Conservation (phyloP, 306 rosid genomes). For the Castanopsis chinensis region DNA sequence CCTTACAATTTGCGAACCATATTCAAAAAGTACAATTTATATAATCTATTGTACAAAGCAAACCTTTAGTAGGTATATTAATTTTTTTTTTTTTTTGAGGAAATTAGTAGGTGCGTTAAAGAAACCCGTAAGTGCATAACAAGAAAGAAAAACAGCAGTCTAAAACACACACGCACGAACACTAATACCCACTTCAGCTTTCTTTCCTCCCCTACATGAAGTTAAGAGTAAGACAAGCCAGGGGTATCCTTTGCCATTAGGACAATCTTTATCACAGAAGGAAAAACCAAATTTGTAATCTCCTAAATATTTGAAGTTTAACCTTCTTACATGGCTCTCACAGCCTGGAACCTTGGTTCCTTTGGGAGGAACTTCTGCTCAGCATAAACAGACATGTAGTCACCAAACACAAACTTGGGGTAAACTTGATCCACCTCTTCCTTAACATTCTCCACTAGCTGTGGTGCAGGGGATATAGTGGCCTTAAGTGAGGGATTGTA, state of each 20-base stretch:
- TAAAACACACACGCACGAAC: slow-evolving; percentile 20
- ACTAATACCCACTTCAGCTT: slow-evolving; percentile 41
- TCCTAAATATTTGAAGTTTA: not conserved
- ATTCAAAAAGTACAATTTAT: slow-evolving; percentile 16
- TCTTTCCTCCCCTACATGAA: slow-evolving; percentile 20
- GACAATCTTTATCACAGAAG: slow-evolving; percentile 13
- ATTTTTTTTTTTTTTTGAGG: no score
- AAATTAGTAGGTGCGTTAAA: slow-evolving; percentile 17
- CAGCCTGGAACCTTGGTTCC: slow-evolving; percentile 89
- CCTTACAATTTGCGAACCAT: slow-evolving; percentile 1
- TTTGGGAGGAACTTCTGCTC: slow-evolving; percentile 90
- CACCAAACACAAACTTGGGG: slow-evolving; percentile 87
- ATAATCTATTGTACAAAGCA: slow-evolving; percentile 31
- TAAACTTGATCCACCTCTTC: slow-evolving; percentile 53
- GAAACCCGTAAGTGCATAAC: slow-evolving; percentile 22
- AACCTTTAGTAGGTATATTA: slow-evolving; percentile 9
- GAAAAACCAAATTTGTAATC: not conserved
- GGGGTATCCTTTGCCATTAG: slow-evolving; percentile 32
- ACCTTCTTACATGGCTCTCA: slow-evolving; percentile 45
- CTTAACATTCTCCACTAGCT: slow-evolving; percentile 43
- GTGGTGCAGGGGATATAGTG: slow-evolving; percentile 81
- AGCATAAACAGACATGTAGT: slow-evolving; percentile 84
- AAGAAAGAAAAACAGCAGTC: slow-evolving; percentile 23
- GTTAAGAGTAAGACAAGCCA: slow-evolving; percentile 39
- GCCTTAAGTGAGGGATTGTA: slow-evolving; percentile 87